Percentiles rank a stretch among this genome's conserved stretches.
phyloP scores from a whole-genome alignment of 768 basidiomycete species.

The Pleurotus platypus region DNA sequence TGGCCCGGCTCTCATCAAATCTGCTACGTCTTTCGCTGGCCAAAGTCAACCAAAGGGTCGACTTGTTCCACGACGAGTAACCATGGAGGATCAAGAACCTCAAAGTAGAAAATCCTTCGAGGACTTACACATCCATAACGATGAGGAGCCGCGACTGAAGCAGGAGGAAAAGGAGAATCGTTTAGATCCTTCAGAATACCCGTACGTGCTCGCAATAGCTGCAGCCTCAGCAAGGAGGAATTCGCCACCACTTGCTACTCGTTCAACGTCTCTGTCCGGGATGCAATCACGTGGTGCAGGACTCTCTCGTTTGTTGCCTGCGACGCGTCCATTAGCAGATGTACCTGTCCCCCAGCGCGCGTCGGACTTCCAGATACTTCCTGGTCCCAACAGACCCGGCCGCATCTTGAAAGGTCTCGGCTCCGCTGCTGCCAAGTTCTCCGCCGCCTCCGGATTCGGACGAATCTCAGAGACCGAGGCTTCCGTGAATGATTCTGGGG shows the following conservation, averaged over 20 bases:
- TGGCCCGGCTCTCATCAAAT: conserved; percentile 42
- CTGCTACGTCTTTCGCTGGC: conserved; percentile 17
- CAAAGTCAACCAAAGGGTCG: neutral
- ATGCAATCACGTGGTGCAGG: conserved; percentile 20
- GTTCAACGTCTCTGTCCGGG: conserved; percentile 24
- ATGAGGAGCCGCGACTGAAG: conserved; percentile 6
- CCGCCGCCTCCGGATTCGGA: conserved; percentile 32
- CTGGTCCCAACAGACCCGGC: conserved; percentile 43
- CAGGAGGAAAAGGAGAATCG: conserved; percentile 52
- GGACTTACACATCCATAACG: conserved; percentile 3
- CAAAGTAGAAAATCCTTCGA: conserved; percentile 9
- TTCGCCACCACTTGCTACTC: conserved; percentile 31
- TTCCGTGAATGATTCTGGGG: conserved; percentile 31
- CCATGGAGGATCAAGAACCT: conserved; percentile 32
- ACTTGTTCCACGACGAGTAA: conserved; percentile 35
- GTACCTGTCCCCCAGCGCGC: conserved; percentile 29
- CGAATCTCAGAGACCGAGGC: conserved; percentile 44
- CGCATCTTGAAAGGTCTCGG: conserved; percentile 42
- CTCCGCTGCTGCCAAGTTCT: conserved; percentile 24
- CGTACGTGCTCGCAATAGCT: conserved; percentile 17
- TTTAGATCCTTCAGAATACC: conserved; percentile 32
- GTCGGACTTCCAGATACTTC: conserved; percentile 36
- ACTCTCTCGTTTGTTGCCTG: conserved; percentile 15
- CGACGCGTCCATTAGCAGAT: conserved; percentile 26
- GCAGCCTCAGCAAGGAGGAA: conserved; percentile 21